Base-by-base conservation (phyloP, 768 basidiomycete species). In the Rhodotorula sphaerocarpa region DNA sequence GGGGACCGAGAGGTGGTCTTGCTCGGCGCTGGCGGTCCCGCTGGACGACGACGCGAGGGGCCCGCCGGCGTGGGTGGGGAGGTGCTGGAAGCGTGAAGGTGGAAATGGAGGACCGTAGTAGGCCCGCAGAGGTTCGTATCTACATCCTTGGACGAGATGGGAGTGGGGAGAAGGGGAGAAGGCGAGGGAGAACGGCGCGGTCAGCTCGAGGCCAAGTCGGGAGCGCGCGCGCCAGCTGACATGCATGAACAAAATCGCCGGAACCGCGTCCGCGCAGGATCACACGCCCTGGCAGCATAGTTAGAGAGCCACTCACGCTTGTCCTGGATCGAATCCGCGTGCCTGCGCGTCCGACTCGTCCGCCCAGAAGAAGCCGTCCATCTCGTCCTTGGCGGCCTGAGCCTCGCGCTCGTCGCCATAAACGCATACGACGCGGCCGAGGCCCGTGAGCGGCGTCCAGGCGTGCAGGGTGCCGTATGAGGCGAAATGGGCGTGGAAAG, bases 391-490 rank as follows among this genome's bases (percentile, higher is more conserved):
- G 0, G 86, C 89, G 21, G 73, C 73, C 72, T 86, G 85, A 0
- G 85, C 88, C 45, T 81, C 78, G 25, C 82, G 80, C 23, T 84
- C 83, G 18, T 74, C 73, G 30, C 65, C 59, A 28, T 66, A 67
- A 12, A 67, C 70, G 34, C 59, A 61, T 12, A 71, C 46, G 7
- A 65, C 66, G 16, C 70, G 47, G 18, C 67, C 69, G 28, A 68
- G 53, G 5, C 46, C 21, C 23, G 59, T 55, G 28, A 70, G 53
- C n/a, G 65, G 61, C 2, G 70, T 71, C 91, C 92, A 99, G 70
- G 85, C 82, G 71, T 87, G 84, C n/a, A 99, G 83, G 30, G 80
- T 77, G 23, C 95, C 93, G 69, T 86, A 91, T 5, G 79, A 72
- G 5, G 78, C 78, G 73, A 97, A 96, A 73, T 92, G 63, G 87